Conservation (phyloP, 371 early-diverging fungal species). For the Syncephalastrum contaminatum region DNA sequence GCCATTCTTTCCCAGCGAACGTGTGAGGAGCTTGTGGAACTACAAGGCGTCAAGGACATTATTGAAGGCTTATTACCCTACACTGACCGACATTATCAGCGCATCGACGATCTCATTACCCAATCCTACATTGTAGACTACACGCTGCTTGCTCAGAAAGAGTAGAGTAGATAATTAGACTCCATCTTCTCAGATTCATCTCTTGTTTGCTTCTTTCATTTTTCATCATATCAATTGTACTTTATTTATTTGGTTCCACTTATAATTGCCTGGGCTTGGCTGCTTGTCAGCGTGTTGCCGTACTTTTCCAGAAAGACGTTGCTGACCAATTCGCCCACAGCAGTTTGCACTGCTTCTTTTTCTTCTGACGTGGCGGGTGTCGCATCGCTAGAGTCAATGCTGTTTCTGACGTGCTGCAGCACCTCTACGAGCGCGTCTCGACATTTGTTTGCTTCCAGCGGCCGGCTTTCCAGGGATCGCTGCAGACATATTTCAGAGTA, state of each 20-base stretch:
- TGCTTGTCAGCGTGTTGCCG: slow-evolving; percentile 1
- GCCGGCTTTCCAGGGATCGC: slow-evolving; percentile 19
- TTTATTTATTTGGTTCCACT: slow-evolving; percentile 10
- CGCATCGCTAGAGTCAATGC: too few relatives aligned
- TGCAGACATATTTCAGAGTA: slow-evolving; percentile 48
- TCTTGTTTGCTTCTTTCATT: too few relatives aligned
- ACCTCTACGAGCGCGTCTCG: slow-evolving; percentile 35
- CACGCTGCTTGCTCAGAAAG: slow-evolving; percentile 69
- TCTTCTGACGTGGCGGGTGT: too few relatives aligned
- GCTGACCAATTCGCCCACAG: not conserved
- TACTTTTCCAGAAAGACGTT: slow-evolving; percentile 8
- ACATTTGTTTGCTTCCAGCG: slow-evolving; percentile 38
- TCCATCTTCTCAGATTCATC: too few relatives aligned
- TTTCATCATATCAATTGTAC: not conserved
- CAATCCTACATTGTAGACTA: slow-evolving; percentile 86
- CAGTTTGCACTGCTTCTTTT: too few relatives aligned
- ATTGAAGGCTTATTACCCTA: slow-evolving; percentile 85
- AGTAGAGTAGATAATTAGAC: slow-evolving; percentile 14
- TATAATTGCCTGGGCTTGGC: slow-evolving; percentile 1
- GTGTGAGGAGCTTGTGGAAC: slow-evolving; percentile 63
- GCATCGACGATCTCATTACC: slow-evolving; percentile 81
- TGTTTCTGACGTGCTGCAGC: too few relatives aligned
- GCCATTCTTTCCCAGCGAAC: slow-evolving; percentile 68
- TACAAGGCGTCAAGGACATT: slow-evolving; percentile 79
- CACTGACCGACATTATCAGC: slow-evolving; percentile 88